Evolutionary conservation across 1,284 basidiomycete species (phyloP).

Genomic region (Sutorius eximius): DNA sequence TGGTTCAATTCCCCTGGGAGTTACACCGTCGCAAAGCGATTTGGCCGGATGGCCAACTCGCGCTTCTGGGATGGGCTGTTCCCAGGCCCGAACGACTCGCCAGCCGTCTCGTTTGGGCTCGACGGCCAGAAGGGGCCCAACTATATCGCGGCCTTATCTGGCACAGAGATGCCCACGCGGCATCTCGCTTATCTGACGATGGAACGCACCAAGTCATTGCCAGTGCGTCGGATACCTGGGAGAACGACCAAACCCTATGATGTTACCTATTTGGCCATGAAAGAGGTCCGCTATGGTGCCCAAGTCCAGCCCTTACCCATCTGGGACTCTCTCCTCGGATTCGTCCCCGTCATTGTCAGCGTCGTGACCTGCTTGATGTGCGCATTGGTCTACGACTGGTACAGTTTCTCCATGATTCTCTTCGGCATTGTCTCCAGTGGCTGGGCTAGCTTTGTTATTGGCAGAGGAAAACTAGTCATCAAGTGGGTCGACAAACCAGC

Average conservation of each 20-base stretch:
- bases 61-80: constrained; percentile 33
- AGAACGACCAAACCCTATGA: constrained; percentile 8
- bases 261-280: constrained; percentile 24
- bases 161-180: constrained; percentile 23
- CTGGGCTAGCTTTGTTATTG: constrained; percentile 20
- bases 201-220: constrained; percentile 4
- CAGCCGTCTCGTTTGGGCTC: constrained; percentile 26
- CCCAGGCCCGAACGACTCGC: constrained; percentile 25
- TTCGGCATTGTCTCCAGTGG: constrained; percentile 34
- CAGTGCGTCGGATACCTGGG: constrained; percentile 4
- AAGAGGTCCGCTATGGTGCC: not conserved
- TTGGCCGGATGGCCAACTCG: constrained; percentile 30
- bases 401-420: constrained; percentile 29
- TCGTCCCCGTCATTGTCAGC: constrained; percentile 27
- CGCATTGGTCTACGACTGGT: constrained; percentile 26
- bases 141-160: constrained; percentile 23
- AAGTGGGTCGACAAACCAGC: constrained; percentile 3
- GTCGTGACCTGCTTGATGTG: constrained; percentile 21
- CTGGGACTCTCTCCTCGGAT: constrained; percentile 14
- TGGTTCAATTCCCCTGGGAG: constrained; percentile 38
- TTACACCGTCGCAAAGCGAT: constrained; percentile 30
- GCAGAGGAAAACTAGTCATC: constrained; percentile 19
- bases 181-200: constrained; percentile 29
- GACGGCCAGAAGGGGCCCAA: constrained; percentile 31
- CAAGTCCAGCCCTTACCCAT: constrained; percentile 5